Conservation (phyloP, 2,329 filamentous ascomycete species). For the Mycosphaerella sp. region DNA sequence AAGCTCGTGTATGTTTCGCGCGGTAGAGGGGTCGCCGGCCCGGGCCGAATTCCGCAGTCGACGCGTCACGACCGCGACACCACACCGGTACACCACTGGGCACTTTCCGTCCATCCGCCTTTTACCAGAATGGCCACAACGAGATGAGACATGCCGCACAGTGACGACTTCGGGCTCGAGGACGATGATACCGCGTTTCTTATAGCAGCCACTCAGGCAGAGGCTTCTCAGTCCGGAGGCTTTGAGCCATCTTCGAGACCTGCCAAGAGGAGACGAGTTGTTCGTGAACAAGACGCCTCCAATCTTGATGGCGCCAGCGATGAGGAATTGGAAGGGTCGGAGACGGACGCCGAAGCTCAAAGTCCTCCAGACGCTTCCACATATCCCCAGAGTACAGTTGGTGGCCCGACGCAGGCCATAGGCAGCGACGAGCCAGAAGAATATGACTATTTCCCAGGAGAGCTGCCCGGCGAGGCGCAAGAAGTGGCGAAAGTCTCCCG, state of each 20-base stretch:
- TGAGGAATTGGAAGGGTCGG: conserved; percentile 18
- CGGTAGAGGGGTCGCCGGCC: background rate
- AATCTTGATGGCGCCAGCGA: conserved; percentile 25
- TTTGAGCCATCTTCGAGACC: conserved; percentile 32
- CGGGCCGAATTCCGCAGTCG: background rate
- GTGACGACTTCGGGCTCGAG: conserved; percentile 31
- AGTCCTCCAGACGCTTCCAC: conserved; percentile 14
- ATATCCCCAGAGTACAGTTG: conserved; percentile 2
- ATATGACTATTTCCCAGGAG: conserved; percentile 26
- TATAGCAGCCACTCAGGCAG: conserved; percentile 29
- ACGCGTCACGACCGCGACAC: conserved; percentile 2
- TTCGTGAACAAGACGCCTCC: conserved; percentile 10
- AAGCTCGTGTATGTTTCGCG: background rate
- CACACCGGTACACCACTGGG: background rate
- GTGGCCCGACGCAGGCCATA: conserved; percentile 8
- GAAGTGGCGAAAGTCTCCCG: conserved; percentile 32
- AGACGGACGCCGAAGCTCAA: conserved; percentile 20
- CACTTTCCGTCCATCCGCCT: background rate
- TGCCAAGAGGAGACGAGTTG: conserved; percentile 27
- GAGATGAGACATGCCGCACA: conserved; percentile 26
- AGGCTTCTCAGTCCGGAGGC: conserved; percentile 25
- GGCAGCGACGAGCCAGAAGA: conserved; percentile 16
- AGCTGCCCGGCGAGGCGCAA: conserved; percentile 17
- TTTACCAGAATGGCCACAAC: conserved; percentile 1
- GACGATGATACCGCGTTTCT: conserved; percentile 32